A percentile compares a stretch with the other conserved stretches of the same genome.
Conservation (phyloP, 106 monocot species). For the Acanthochlamys bracteata region DNA sequence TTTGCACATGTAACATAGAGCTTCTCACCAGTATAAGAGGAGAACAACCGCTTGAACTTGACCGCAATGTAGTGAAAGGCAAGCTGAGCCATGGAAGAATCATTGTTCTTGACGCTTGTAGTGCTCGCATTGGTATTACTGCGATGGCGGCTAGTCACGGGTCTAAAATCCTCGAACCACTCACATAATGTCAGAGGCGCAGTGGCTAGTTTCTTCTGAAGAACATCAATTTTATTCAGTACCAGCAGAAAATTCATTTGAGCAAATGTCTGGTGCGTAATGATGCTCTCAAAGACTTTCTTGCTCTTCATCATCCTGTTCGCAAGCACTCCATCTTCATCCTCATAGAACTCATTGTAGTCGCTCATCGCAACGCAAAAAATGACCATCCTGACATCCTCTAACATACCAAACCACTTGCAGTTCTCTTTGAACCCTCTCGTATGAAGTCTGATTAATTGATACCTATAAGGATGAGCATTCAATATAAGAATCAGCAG, state of each 20-base stretch:
- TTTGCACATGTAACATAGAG: conserved; percentile 50
- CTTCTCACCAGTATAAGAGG: conserved; percentile 44
- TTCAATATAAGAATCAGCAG: neutral
- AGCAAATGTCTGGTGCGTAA: conserved; percentile 45
- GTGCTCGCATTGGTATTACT: too few relatives aligned
- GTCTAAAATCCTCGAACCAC: conserved; percentile 84
- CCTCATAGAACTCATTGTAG: conserved; percentile 60
- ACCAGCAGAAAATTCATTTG: conserved; percentile 71
- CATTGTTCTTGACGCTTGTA: conserved; percentile 13
- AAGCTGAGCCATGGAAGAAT: conserved; percentile 37
- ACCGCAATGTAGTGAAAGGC: conserved; percentile 69
- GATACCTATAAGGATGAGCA: conserved; percentile 45
- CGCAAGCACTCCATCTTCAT: conserved; percentile 19
- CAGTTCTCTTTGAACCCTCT: conserved; percentile 61
- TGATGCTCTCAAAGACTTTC: conserved; percentile 64
- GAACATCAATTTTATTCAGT: conserved; percentile 77
- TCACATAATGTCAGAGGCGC: conserved; percentile 53
- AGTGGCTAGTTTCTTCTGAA: conserved; percentile 58
- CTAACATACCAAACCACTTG: conserved; percentile 95
- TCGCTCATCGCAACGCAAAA: conserved; percentile 66
- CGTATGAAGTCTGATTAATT: conserved; percentile 66
- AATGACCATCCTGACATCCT: conserved; percentile 71
- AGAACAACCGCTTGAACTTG: conserved; percentile 71
- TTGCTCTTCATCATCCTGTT: conserved; percentile 89
- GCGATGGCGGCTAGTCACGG: conserved; percentile 36